A percentile compares a stretch with the other conserved stretches of the same genome.
Conservation (phyloP, 441 rosid genomes). For the Raphanus hybrid region DNA sequence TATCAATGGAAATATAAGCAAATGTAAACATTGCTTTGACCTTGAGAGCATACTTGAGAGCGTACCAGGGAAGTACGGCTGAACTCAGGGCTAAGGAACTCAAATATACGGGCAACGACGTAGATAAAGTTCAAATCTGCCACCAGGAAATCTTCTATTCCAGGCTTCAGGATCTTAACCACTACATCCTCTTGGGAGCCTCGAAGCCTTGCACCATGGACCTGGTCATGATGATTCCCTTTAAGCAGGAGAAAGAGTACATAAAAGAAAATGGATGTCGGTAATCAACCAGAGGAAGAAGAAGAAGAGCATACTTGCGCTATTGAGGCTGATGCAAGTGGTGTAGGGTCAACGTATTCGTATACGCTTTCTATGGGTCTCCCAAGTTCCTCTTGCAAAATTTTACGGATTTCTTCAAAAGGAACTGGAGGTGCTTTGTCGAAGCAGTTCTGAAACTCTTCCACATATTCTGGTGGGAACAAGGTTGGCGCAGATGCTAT, state of each 20-base stretch:
- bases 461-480: slow-evolving; percentile 67
- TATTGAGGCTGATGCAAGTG: slow-evolving; percentile 96
- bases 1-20: slow-evolving; percentile 38
- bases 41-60: slow-evolving; percentile 10
- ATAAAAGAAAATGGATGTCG: not conserved
- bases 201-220: slow-evolving; percentile 89
- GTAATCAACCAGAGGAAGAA: slow-evolving; percentile 11
- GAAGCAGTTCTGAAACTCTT: slow-evolving; percentile 93
- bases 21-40: no score
- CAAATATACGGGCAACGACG: slow-evolving; percentile 85
- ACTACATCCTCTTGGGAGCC: slow-evolving; percentile 93
- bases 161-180: slow-evolving; percentile 95
- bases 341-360: slow-evolving; percentile 86
- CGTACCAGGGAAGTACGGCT: slow-evolving; percentile 86
- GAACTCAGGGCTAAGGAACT: slow-evolving; percentile 88
- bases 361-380: slow-evolving; percentile 85
- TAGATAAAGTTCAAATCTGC: slow-evolving; percentile 95
- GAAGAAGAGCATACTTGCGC: slow-evolving; percentile 68
- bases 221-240: slow-evolving; percentile 53
- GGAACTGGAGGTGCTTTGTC: slow-evolving; percentile 88
- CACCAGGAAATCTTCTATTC: slow-evolving; percentile 86
- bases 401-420: slow-evolving; percentile 71
- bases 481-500: slow-evolving; percentile 95
- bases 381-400: slow-evolving; percentile 84
- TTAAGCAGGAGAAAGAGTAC: slow-evolving; percentile 21